A percentile compares a stretch with the other conserved stretches of the same genome.
phyloP scores from a whole-genome alignment of 2,329 filamentous ascomycete species.

The Colletotrichum eremochloae region DNA sequence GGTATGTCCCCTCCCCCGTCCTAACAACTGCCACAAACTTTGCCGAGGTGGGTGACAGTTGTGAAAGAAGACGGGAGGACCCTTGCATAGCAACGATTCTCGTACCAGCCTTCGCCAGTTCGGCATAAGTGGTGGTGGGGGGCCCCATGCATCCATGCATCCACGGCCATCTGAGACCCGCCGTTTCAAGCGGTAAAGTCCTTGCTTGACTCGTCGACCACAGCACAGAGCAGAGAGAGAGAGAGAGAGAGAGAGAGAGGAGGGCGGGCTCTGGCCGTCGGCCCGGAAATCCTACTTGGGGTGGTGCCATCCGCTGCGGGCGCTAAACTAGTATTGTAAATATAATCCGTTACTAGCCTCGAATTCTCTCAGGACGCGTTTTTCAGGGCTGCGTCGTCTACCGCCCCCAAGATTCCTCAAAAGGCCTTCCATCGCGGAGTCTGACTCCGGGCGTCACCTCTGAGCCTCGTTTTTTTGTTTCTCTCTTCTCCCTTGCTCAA shows the following conservation, averaged over 20 bases:
- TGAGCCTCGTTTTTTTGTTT: neutral
- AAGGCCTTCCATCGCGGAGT: neutral
- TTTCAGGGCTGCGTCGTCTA: conserved; percentile 6
- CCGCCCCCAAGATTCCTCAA: neutral
- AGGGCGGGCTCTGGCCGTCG: conserved; percentile 27
- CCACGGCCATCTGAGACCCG: conserved; percentile 38
- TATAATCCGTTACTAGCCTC: conserved; percentile 37
- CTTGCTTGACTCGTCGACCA: conserved; percentile 34
- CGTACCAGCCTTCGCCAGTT: conserved; percentile 28
- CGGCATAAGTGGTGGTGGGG: conserved; percentile 12
- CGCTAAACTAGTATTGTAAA: conserved; percentile 39
- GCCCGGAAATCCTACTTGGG: conserved; percentile 14
- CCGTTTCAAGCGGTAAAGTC: conserved; percentile 20
- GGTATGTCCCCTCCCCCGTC: conserved; percentile 4
- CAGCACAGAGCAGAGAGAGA: neutral
- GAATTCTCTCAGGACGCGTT: conserved; percentile 9
- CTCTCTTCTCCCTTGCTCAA: neutral
- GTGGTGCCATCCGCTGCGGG: conserved; percentile 23
- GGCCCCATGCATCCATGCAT: neutral
- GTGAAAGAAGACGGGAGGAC: conserved; percentile 2
- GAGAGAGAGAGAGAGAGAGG: neutral
- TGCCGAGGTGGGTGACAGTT: neutral
- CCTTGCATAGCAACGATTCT: conserved; percentile 10
- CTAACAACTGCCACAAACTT: conserved; percentile 27
- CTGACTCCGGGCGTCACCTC: neutral